Conservation (phyloP, 805 yeast genomes). For the Candida andamanensis region DNA sequence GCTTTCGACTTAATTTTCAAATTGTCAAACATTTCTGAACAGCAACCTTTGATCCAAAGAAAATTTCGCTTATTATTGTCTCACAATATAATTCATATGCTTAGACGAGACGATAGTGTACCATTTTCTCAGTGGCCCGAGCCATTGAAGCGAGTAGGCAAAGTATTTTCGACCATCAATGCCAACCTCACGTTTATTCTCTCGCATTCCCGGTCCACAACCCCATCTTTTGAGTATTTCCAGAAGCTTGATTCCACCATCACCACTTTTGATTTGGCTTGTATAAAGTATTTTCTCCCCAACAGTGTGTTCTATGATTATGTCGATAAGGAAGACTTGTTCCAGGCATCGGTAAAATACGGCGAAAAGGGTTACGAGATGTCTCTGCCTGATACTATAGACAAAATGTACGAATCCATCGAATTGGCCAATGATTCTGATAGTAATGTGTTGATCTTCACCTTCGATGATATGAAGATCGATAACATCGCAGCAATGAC, state of each 20-base stretch:
- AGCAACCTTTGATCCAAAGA: too few species aligned
- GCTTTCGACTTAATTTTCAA: conserved; percentile 28
- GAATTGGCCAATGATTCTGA: conserved; percentile 39
- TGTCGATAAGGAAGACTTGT: conserved; percentile 69
- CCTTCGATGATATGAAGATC: conserved; percentile 66
- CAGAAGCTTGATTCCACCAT: conserved; percentile 24
- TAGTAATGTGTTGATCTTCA: conserved; percentile 63
- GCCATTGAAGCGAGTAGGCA: conserved; percentile 12
- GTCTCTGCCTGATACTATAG: conserved; percentile 23
- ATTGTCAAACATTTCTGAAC: conserved; percentile 23
- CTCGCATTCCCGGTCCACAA: conserved; percentile 29
- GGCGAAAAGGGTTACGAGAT: conserved; percentile 34
- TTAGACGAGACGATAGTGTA: too few species aligned
- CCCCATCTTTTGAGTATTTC: conserved; percentile 27
- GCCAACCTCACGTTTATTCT: conserved; percentile 38
- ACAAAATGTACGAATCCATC: conserved; percentile 55
- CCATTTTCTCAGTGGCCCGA: too few species aligned
- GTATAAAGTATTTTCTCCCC: conserved; percentile 50
- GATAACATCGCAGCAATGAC: conserved; percentile 37
- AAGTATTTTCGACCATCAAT: conserved; percentile 23
- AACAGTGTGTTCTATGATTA: conserved; percentile 65
- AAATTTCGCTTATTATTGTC: too few species aligned
- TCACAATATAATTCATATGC: too few species aligned
- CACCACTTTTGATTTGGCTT: conserved; percentile 55
- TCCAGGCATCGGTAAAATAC: conserved; percentile 36